Base-by-base conservation (phyloP, 768 basidiomycete genomes). In the Inosperma sp. region DNA sequence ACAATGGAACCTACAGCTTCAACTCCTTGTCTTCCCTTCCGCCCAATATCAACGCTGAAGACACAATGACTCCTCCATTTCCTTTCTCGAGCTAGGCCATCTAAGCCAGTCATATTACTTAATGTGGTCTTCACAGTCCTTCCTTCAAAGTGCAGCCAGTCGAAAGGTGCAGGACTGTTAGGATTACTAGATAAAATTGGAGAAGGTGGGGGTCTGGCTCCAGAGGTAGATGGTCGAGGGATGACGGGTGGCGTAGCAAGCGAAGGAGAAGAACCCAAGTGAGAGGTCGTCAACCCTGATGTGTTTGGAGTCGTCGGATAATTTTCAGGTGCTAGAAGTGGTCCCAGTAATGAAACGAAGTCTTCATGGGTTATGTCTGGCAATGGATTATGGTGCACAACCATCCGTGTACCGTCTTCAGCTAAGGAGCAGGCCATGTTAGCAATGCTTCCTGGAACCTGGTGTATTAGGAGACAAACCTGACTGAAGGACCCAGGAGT, bases 301-400 rank as follows among this genome's bases (percentile, higher is more conserved):
- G 61, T 57, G 65, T 58, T 41, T 68, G 65, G 37, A 68, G 55
- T 54, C n/a, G 72, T 67, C 2, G 68, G 70, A 49, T 84, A 91
- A 62, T 90, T 90, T 64, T 90, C 88, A 8, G 88, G 88, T 0
- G 83, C 86, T 17, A 92, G 78, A 19, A 91, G 64, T n/a, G 89
- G 89, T 0, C 88, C 88, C 1, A 91, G 72, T 39, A 88, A 69
- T 3, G 83, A 78, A 33, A 93, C 82, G 58, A 92, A 91, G 59
- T 93, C 89, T 55, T 91, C 89, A 56, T 92, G 89, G 0, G 87
- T 86, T 54, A 91, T 80, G 55, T 92, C 90, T 0, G 88, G 90
- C 7, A 93, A 74, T 2, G 90, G 88, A 57, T 92, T 92, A 67
- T 93, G 88, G 65, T 93, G 89, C 57, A 91, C 81, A 44, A 90